phyloP scores from a whole-genome alignment of 139 green algal genomes.

The Chlamydomonas sp. region DNA sequence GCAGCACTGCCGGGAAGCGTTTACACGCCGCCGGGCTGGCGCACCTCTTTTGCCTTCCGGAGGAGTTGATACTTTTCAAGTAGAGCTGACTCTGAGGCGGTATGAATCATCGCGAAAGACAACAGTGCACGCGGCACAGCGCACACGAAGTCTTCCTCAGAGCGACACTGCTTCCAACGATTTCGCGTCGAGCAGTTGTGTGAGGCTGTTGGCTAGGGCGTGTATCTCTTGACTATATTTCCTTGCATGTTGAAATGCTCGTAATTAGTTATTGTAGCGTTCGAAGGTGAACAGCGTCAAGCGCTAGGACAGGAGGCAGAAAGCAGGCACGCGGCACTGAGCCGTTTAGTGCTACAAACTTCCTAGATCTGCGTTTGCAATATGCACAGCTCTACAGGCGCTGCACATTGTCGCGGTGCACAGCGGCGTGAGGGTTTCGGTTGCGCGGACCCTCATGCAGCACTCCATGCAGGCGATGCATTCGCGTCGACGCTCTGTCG shows the following conservation, averaged over 20 bases:
- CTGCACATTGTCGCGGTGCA: no score
- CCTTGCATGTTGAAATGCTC: background rate
- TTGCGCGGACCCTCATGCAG: no score
- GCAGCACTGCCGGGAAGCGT: no score
- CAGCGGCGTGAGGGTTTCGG: no score
- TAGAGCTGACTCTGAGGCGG: background rate
- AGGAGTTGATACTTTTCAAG: conserved; percentile 9
- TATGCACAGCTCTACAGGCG: no score
- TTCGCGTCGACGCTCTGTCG: background rate
- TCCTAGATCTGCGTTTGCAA: no score
- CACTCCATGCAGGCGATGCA: background rate
- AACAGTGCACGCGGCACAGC: background rate
- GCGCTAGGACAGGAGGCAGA: no score
- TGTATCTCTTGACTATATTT: background rate
- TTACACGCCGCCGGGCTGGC: background rate
- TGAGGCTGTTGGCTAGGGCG: background rate
- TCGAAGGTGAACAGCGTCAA: no score
- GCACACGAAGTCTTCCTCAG: no score
- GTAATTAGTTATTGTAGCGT: background rate
- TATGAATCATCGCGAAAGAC: conserved; percentile 9
- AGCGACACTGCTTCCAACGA: background rate
- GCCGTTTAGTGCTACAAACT: no score
- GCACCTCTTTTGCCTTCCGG: conserved; percentile 21
- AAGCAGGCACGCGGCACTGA: no score
- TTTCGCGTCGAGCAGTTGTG: background rate